Evolutionary conservation across 2,329 filamentous ascomycete species (phyloP).

Genomic region (Neofusicoccum ribis): DNA sequence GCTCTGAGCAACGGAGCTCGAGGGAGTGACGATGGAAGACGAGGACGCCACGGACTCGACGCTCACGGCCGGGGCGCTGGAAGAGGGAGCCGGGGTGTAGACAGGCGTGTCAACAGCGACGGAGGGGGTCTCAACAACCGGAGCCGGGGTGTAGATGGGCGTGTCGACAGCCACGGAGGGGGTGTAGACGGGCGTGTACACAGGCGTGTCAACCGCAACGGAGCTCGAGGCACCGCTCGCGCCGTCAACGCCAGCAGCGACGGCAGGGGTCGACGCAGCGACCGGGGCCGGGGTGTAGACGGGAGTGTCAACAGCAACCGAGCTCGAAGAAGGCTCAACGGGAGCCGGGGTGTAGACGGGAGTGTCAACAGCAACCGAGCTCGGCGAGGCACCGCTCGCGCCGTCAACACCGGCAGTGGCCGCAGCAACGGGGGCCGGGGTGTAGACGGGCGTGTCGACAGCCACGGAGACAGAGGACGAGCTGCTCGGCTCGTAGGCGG

Average conservation of each 20-base stretch:
- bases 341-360: not conserved
- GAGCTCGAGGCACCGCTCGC: not conserved
- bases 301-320: not conserved
- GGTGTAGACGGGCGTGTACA: not conserved
- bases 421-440: not conserved
- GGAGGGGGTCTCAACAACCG: not conserved
- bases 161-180: not conserved
- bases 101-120: constrained; percentile 1
- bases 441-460: not conserved
- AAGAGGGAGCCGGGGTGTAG: not conserved
- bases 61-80: not conserved
- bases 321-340: not conserved
- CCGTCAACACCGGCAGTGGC: not conserved
- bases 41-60: not conserved
- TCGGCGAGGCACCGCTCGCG: not conserved
- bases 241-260: not conserved
- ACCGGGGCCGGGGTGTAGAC: not conserved
- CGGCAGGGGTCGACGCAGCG: not conserved
- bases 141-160: not conserved
- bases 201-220: not conserved
- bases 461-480: not conserved
- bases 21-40: not conserved
- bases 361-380: not conserved
- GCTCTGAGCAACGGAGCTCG: not conserved
- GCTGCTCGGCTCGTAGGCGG: not conserved